These are phyloP conservation scores for Clarireedia monteithiana DNA, from an alignment of 2,329 filamentous ascomycete species.

Conservation along the genomic window DNA sequence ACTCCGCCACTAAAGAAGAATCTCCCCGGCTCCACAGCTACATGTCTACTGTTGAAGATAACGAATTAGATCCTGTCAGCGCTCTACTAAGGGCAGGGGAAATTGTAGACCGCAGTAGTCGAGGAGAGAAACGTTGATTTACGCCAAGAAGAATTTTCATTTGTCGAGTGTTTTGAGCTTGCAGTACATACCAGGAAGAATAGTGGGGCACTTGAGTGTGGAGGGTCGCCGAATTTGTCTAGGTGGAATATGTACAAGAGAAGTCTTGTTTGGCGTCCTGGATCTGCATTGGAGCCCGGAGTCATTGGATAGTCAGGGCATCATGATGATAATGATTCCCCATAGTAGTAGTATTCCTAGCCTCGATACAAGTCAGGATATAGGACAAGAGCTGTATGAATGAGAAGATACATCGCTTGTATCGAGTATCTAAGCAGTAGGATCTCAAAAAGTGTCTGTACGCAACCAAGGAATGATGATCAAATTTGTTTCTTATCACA, in stretches of 20 bases:
- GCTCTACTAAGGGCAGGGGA: constrained; percentile 52
- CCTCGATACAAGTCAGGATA: constrained; percentile 7
- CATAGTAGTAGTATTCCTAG: background rate
- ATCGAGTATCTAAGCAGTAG: background rate
- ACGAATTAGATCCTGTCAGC: constrained; percentile 48
- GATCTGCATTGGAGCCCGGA: constrained; percentile 6
- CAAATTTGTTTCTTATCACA: no score
- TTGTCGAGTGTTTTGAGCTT: background rate
- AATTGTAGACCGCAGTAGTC: constrained; percentile 41
- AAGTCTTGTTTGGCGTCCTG: constrained; percentile 6
- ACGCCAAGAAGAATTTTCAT: background rate
- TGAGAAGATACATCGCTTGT: background rate
- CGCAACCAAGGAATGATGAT: no score
- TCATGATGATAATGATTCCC: background rate
- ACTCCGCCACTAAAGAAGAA: constrained; percentile 10
- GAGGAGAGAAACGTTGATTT: constrained; percentile 6
- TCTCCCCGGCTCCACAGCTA: constrained; percentile 16
- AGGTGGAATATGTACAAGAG: background rate
- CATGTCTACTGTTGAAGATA: constrained; percentile 23
- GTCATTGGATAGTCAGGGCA: constrained; percentile 6
- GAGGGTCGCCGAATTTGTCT: background rate
- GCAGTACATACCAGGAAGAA: background rate
- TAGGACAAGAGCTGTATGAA: constrained; percentile 1
- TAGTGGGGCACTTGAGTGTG: background rate
- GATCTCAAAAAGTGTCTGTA: background rate